These are phyloP conservation scores for Pelargonium australe DNA, from an alignment of 441 rosid genomes.

Conservation along the genomic window DNA sequence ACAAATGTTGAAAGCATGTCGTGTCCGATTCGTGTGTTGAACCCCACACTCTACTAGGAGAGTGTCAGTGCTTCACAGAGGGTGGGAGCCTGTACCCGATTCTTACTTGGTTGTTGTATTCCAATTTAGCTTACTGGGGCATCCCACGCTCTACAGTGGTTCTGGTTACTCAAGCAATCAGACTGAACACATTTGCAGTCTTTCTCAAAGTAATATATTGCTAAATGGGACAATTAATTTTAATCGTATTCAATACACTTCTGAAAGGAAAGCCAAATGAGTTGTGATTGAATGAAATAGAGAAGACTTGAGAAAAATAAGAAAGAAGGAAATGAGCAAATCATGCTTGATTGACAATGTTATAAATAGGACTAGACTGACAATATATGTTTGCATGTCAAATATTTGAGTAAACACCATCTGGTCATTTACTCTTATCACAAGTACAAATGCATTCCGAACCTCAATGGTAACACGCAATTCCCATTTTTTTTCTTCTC, in stretches of 20 bases:
- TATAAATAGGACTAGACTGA: not conserved
- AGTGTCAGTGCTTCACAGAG: too few species aligned
- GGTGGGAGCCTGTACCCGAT: too few species aligned
- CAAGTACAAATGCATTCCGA: not conserved
- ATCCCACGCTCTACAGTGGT: too few species aligned
- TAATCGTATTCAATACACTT: not conserved
- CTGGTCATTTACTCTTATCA: too few species aligned
- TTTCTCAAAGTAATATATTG: not conserved
- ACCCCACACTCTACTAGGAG: too few species aligned
- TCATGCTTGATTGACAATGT: not conserved
- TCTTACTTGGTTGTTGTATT: too few species aligned
- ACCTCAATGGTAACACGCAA: not conserved
- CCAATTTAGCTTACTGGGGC: too few species aligned
- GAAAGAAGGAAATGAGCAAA: not conserved
- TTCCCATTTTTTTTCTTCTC: not conserved
- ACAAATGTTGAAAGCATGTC: too few species aligned
- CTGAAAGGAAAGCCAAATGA: not conserved
- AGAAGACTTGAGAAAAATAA: not conserved
- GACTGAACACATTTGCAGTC: not conserved
- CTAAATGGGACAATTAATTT: not conserved
- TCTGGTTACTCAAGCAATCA: not conserved
- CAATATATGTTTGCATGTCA: not conserved
- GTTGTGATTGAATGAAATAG: not conserved
- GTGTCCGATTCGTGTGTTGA: too few species aligned
- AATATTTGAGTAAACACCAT: not conserved